phyloP scores from a whole-genome alignment of 2,329 filamentous ascomycete genomes.

The Monosporascus sp. region DNA sequence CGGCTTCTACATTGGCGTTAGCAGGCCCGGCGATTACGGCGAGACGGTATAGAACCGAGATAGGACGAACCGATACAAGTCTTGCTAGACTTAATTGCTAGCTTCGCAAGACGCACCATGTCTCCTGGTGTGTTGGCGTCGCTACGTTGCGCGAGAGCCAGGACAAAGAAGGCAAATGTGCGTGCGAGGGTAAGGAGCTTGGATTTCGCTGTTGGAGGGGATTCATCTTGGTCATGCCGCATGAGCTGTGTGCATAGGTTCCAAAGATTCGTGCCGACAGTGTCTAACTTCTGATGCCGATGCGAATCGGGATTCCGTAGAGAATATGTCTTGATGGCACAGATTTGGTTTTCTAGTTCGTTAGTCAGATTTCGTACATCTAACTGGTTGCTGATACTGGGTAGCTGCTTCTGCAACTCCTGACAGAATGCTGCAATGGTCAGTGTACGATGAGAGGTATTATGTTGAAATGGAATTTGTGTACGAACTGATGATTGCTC shows the following conservation, averaged over 20 bases:
- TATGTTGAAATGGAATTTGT: slow-evolving; percentile 4
- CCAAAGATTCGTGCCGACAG: slow-evolving; percentile 55
- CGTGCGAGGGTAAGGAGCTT: slow-evolving; percentile 35
- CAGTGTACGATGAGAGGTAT: slow-evolving; percentile 3
- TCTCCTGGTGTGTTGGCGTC: slow-evolving; percentile 26
- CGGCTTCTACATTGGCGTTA: slow-evolving; percentile 33
- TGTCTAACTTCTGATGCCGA: slow-evolving; percentile 46
- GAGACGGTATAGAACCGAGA: slow-evolving; percentile 11
- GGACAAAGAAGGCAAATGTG: slow-evolving; percentile 59
- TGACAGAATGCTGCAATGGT: slow-evolving; percentile 18
- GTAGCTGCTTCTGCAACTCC: slow-evolving; percentile 22
- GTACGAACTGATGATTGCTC: slow-evolving; percentile 25
- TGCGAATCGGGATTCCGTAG: slow-evolving; percentile 24
- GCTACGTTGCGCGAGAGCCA: slow-evolving; percentile 50
- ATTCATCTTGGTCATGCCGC: slow-evolving; percentile 24
- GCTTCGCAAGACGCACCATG: slow-evolving; percentile 54
- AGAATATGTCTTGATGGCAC: slow-evolving; percentile 24
- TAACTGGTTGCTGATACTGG: slow-evolving; percentile 17
- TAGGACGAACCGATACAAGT: slow-evolving; percentile 52
- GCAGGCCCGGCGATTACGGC: slow-evolving; percentile 6
- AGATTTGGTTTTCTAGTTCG: slow-evolving; percentile 36
- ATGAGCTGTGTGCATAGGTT: slow-evolving; percentile 55
- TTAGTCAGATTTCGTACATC: slow-evolving; percentile 28
- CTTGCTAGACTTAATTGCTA: slow-evolving; percentile 61
- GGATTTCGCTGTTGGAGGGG: slow-evolving; percentile 11